Base-by-base conservation (phyloP, 2,329 filamentous ascomycete genomes). In the Aspergillus calidoustus region DNA sequence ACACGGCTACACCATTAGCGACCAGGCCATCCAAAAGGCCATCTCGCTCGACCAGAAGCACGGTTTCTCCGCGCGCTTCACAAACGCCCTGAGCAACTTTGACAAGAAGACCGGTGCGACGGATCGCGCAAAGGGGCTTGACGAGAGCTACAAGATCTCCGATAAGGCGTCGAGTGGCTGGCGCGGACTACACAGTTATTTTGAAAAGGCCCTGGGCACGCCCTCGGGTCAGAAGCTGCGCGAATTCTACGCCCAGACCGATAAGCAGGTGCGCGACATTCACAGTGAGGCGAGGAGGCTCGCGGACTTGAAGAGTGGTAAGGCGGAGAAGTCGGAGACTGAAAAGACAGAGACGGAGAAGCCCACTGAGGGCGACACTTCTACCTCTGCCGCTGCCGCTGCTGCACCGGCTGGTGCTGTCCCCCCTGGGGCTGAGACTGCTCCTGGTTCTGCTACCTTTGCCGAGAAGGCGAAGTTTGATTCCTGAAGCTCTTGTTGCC, bases 191-290 rank as follows among this genome's bases (percentile, higher is more conserved):
- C 84, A 83, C 77, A 92, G 90, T 13, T 99, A 98, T 86, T 98
- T 97, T 74, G 94, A 98, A 81, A 96, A 96, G 85, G 94, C 94
- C 2, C 83, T 89, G 60, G 89, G 85, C 75, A 96, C 93, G 0
- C 92, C 93, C 9, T 96, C 93, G 1, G 95, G 95, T 69, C 88
- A 93, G 83, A 92, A 90, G 80, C 81, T 99, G 64, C 90, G 91
- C 69, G 83, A 89, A 65, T 99, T 99, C 81, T 99, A 99, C 81
- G 85, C 89, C 7, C 84, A 92, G 69, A 87, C 91, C 66, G 89
- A 90, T 76, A 92, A 92, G 81, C 93, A 98, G 80, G 93, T 97
- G 34, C 85, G 92, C 71, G 95, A 99, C 75, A 95, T 99, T 51
- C 95, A 99, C 80, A 86, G 84, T 65, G 95, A 99, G 84, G 95